Base-by-base conservation (phyloP, 345 rosid genomes). In the Anastatica hierochuntica region DNA sequence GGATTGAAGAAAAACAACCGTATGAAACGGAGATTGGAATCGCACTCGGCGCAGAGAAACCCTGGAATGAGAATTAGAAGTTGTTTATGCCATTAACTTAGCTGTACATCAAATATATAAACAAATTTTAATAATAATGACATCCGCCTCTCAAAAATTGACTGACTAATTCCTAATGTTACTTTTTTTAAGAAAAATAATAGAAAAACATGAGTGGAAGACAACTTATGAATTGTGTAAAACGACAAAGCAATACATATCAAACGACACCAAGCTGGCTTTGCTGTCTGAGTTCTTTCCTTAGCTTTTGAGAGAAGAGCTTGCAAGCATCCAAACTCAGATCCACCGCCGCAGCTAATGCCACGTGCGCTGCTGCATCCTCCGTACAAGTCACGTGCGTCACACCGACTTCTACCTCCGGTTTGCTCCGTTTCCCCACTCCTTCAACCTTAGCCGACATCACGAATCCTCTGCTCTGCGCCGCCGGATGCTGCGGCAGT, bases 341-440 rank as follows among this genome's bases (percentile, higher is more conserved):
- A 78, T 90, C 98, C 80, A 90, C 72, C 4, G 98, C 98, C 14
- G 98, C 96, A 3, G 95, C 92, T 21, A 90, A 34, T 1, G 96
- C 98, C 79, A 87, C 96, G 60, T 70, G 86, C 1, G 79, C 96
- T 0, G 98, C 98, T 43, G 96, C 98, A 34, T 90, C 98, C 85
- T 87, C 98, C 40, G 84, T 87, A 74, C 98, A 90, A 15, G 78
- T 84, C 87, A 90, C 98, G 72, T 87, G 94, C 62, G 78, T 83
- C 41, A 87, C 83, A 4, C 98, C 95, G 0, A 90, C 76, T 64
- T 86, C 98, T 52, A 90, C 92, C 66, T 76, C 83, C 1, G 92
- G 85, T 52, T 68, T 84, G 6, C 85, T 68, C 40, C 68, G 33
- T 46, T 64, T 72, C 19, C 72, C 79, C 7, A 57, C 72, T 1